These are phyloP conservation scores for Diaporthe citriasiana DNA, from an alignment of 2,329 filamentous ascomycete species.

Conservation along the genomic window DNA sequence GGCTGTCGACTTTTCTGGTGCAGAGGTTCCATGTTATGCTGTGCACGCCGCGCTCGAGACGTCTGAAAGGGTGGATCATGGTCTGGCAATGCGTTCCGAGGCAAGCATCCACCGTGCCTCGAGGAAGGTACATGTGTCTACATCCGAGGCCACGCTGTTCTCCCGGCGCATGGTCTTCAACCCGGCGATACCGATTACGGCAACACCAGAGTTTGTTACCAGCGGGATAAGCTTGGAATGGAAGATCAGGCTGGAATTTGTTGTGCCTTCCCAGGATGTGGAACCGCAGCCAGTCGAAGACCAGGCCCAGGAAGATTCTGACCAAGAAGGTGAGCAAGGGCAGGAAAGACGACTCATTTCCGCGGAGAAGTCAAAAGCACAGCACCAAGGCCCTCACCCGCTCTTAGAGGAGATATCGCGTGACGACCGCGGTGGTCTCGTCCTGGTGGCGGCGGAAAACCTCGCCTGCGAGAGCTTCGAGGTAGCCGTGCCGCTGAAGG, in stretches of 20 bases:
- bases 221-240: constrained; percentile 89
- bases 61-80: constrained; percentile 83
- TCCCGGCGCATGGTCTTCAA: constrained; percentile 84
- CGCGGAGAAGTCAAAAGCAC: constrained; percentile 28
- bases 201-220: constrained; percentile 93
- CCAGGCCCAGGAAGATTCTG: constrained; percentile 48
- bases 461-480: constrained; percentile 91
- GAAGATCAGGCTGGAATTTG: constrained; percentile 93
- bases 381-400: constrained; percentile 54
- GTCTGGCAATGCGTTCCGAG: constrained; percentile 85
- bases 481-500: constrained; percentile 84
- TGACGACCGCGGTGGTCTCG: constrained; percentile 81
- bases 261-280: constrained; percentile 73
- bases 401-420: constrained; percentile 84
- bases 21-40: constrained; percentile 86
- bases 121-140: constrained; percentile 81
- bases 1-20: constrained; percentile 84
- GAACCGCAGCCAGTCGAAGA: constrained; percentile 36
- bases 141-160: constrained; percentile 87
- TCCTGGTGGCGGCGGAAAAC: constrained; percentile 83
- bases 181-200: constrained; percentile 84
- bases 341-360: constrained; percentile 47
- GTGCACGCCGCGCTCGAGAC: constrained; percentile 89
- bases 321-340: constrained; percentile 33
- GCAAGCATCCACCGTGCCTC: constrained; percentile 91